A percentile compares a stretch with the other conserved stretches of the same genome.
Conservation (phyloP, 2,329 filamentous ascomycete species). For the Pestalotiopsis sp. region DNA sequence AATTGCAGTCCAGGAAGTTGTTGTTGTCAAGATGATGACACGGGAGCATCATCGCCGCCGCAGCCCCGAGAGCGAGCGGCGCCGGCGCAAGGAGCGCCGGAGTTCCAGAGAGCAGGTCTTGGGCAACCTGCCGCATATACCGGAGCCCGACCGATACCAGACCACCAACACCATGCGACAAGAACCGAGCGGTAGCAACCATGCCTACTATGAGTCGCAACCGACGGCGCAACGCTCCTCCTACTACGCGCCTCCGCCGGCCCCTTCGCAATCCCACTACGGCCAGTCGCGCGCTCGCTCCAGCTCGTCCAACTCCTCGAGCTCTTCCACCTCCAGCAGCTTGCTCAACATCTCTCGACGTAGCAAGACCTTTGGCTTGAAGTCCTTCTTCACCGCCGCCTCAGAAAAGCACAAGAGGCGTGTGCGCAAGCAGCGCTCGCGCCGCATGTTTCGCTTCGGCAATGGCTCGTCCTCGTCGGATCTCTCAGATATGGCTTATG, state of each 20-base stretch:
- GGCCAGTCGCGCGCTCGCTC: constrained; percentile 31
- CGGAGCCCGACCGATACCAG: constrained; percentile 23
- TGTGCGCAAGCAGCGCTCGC: constrained; percentile 49
- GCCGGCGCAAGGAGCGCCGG: constrained; percentile 49
- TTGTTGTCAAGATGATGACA: constrained; percentile 48
- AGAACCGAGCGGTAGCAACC: constrained; percentile 26
- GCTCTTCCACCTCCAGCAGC: constrained; percentile 53
- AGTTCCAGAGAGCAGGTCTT: constrained; percentile 42
- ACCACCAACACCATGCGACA: constrained; percentile 13
- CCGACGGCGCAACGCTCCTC: neutral
- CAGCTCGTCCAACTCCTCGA: constrained; percentile 23
- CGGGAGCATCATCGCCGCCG: constrained; percentile 50
- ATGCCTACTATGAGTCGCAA: constrained; percentile 11
- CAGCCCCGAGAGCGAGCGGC: constrained; percentile 58
- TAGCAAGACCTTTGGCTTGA: constrained; percentile 54
- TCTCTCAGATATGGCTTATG: constrained; percentile 71
- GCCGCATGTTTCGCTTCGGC: constrained; percentile 54
- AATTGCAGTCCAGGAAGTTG: constrained; percentile 21
- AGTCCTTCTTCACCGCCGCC: constrained; percentile 64
- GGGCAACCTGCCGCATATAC: constrained; percentile 23
- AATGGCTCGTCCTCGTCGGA: constrained; percentile 71
- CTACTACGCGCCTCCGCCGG: neutral
- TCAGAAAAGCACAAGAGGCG: constrained; percentile 46
- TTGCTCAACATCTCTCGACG: constrained; percentile 68
- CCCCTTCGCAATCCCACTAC: neutral